These are phyloP conservation scores for Asterella californica DNA, from an alignment of 225 moss, liverwort and hornwort species.

Conservation along the genomic window DNA sequence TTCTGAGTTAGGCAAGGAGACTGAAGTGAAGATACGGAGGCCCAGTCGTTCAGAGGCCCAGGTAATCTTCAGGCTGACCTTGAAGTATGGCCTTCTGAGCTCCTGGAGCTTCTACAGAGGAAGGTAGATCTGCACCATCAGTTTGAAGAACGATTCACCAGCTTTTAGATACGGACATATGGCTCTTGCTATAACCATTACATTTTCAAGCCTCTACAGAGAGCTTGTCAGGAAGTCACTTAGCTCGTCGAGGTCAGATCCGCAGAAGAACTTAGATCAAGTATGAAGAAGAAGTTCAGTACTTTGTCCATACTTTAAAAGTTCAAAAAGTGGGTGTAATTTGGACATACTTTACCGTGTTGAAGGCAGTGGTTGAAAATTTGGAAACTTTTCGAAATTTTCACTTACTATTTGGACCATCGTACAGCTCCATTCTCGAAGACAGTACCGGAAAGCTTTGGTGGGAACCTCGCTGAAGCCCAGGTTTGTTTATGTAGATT, in stretches of 20 bases:
- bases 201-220: neutral
- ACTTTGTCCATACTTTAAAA: no score
- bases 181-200: neutral
- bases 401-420: neutral
- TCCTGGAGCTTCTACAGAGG: neutral
- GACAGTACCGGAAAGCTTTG: slow-evolving; percentile 70
- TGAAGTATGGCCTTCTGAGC: neutral
- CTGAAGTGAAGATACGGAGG: slow-evolving; percentile 42
- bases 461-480: slow-evolving; percentile 82
- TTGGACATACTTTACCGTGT: no score
- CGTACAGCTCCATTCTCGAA: slow-evolving; percentile 70
- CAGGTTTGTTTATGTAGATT: slow-evolving; percentile 42
- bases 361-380: neutral
- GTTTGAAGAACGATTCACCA: neutral
- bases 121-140: neutral
- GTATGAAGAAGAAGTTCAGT: neutral
- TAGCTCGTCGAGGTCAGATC: neutral
- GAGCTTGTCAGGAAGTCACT: neutral
- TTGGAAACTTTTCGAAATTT: neutral
- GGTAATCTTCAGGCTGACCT: slow-evolving; percentile 26
- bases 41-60: slow-evolving; percentile 82
- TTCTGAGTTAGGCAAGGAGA: neutral
- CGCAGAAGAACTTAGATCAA: neutral
- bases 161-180: neutral
- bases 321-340: no score